Evolutionary conservation across 495 filamentous ascomycete genomes (phyloP).

Genomic region (Tetracladium marchalianum): DNA sequence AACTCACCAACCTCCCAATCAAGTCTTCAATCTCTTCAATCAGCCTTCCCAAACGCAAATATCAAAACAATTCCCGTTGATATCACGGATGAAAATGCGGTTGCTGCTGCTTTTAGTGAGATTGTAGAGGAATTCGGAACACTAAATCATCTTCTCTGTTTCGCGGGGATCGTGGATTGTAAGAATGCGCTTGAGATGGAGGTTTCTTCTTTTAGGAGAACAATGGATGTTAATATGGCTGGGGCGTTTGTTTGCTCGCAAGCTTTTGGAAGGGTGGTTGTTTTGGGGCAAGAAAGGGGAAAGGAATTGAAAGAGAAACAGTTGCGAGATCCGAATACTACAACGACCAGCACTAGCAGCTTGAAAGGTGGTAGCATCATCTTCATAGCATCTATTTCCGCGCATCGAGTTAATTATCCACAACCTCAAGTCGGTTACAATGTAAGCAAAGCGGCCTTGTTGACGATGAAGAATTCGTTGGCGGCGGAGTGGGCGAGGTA

Average conservation of each 20-base stretch:
- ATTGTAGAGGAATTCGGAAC: conserved; percentile 33
- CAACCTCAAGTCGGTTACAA: conserved; percentile 66
- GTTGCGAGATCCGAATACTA: not conserved
- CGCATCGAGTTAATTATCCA: conserved; percentile 54
- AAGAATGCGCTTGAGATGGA: conserved; percentile 45
- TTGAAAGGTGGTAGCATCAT: conserved; percentile 43
- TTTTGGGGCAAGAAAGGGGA: conserved; percentile 27
- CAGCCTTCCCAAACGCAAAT: conserved; percentile 43
- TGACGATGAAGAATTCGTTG: conserved; percentile 47
- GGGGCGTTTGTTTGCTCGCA: conserved; percentile 62
- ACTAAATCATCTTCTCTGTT: conserved; percentile 50
- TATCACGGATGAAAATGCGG: conserved; percentile 43
- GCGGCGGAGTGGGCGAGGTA: conserved; percentile 56
- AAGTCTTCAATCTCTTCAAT: no score
- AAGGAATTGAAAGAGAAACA: no score
- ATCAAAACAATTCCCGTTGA: conserved; percentile 42
- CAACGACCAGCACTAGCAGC: conserved; percentile 21
- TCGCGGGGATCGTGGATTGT: conserved; percentile 59
- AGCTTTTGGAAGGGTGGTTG: conserved; percentile 47
- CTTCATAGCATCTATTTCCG: conserved; percentile 60
- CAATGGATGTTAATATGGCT: conserved; percentile 58
- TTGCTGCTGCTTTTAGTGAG: conserved; percentile 34
- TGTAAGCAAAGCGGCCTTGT: conserved; percentile 54
- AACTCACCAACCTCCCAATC: conserved; percentile 32
- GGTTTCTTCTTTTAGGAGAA: conserved; percentile 42